A percentile compares a stretch with the other conserved stretches of the same genome.
Evolutionary conservation across 768 basidiomycete genomes (phyloP).

Genomic region (Collybia sordida): DNA sequence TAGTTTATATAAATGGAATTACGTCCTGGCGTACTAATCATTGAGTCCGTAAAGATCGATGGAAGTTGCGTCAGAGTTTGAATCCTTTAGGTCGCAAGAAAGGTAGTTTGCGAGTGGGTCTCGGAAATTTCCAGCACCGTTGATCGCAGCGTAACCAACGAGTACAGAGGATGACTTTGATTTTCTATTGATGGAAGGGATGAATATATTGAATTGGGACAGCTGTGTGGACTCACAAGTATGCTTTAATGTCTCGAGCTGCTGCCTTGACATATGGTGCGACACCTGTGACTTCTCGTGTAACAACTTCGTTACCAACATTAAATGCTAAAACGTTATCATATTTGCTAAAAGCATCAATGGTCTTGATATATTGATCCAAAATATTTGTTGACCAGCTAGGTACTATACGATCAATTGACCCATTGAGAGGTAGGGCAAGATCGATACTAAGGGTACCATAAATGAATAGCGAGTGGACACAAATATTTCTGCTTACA

Average conservation of each 20-base stretch:
- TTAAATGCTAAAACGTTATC: constrained; percentile 90
- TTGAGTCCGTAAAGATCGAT: constrained; percentile 90
- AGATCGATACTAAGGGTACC: constrained; percentile 69
- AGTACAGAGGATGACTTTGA: constrained; percentile 65
- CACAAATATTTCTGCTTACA: constrained; percentile 49
- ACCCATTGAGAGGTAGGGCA: constrained; percentile 81
- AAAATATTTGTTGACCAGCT: constrained; percentile 82
- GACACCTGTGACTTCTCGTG: constrained; percentile 52
- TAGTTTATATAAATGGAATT: not conserved
- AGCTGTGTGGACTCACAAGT: constrained; percentile 54
- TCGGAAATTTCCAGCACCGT: constrained; percentile 64
- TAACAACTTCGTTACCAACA: constrained; percentile 82
- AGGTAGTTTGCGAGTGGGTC: constrained; percentile 75
- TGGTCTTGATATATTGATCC: constrained; percentile 74
- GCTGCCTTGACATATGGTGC: constrained; percentile 89
- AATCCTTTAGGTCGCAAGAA: constrained; percentile 62
- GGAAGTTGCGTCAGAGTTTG: constrained; percentile 54
- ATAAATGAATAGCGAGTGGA: not conserved
- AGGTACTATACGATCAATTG: constrained; percentile 71
- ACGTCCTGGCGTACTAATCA: constrained; percentile 60
- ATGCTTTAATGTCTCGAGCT: constrained; percentile 84
- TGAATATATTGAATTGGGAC: not conserved
- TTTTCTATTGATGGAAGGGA: constrained; percentile 36
- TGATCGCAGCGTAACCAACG: constrained; percentile 85
- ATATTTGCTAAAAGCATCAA: constrained; percentile 79